Conservation (phyloP, 2,329 filamentous ascomycete genomes). For the Amylocarpus encephaloides region DNA sequence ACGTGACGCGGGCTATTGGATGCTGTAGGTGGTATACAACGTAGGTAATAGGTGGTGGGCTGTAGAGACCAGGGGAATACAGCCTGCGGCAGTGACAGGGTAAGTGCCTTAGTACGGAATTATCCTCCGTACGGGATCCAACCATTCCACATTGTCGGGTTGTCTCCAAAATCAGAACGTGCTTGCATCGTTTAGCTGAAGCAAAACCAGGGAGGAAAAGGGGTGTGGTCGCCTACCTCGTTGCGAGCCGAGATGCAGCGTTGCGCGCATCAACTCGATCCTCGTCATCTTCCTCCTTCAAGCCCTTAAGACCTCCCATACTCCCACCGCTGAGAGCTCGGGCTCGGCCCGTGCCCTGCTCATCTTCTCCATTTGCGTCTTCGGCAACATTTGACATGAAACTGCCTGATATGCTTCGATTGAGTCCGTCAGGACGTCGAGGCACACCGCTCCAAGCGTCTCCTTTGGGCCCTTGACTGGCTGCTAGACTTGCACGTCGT, state of each 20-base stretch:
- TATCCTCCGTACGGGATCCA: slow-evolving; percentile 1
- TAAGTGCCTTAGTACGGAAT: slow-evolving; percentile 7
- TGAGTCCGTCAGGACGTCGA: slow-evolving; percentile 65
- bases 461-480: slow-evolving; percentile 93
- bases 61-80: slow-evolving; percentile 13
- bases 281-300: slow-evolving; percentile 79
- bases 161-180: slow-evolving; percentile 8
- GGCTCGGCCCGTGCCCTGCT: slow-evolving; percentile 35
- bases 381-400: slow-evolving; percentile 59
- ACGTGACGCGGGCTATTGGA: slow-evolving; percentile 2
- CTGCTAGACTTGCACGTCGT: slow-evolving; percentile 70
- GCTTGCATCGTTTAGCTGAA: background rate
- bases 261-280: slow-evolving; percentile 94
- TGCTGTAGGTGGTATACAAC: too few species aligned
- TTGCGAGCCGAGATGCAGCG: slow-evolving; percentile 85
- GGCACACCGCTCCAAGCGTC: slow-evolving; percentile 97
- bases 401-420: slow-evolving; percentile 69
- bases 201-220: background rate
- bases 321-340: slow-evolving; percentile 28
- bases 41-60: background rate
- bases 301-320: slow-evolving; percentile 45
- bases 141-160: slow-evolving; percentile 8
- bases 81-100: slow-evolving; percentile 5
- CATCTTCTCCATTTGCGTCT: slow-evolving; percentile 50
- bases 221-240: slow-evolving; percentile 47